Conservation (phyloP, 2,329 filamentous ascomycete species). For the Aotearoamyces nothofagi region DNA sequence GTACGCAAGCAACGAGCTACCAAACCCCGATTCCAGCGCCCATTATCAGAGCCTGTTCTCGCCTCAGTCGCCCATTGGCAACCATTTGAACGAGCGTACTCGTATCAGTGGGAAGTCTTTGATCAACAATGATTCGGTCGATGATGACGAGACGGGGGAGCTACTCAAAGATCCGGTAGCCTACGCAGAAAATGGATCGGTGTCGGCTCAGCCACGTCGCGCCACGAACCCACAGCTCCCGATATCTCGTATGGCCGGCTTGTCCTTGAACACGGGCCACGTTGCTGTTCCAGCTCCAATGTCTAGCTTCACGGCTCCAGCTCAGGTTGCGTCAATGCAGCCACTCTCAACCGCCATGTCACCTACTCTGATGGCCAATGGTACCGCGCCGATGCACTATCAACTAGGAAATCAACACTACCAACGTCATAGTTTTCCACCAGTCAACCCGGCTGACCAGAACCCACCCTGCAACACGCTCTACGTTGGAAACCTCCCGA, state of each 20-base stretch:
- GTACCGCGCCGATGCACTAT: slow-evolving; percentile 29
- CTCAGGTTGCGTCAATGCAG: slow-evolving; percentile 5
- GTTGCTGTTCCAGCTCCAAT: slow-evolving; percentile 21
- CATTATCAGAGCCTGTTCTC: slow-evolving; percentile 53
- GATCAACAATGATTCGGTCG: slow-evolving; percentile 52
- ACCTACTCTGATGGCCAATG: slow-evolving; percentile 34
- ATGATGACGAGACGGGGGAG: slow-evolving; percentile 57
- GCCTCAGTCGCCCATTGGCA: slow-evolving; percentile 58
- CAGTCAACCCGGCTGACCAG: slow-evolving; percentile 86
- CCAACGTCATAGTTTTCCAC: slow-evolving; percentile 56
- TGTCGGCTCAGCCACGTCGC: slow-evolving; percentile 38
- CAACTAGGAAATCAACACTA: slow-evolving; percentile 41
- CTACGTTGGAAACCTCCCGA: slow-evolving; percentile 91
- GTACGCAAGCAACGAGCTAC: slow-evolving; percentile 40
- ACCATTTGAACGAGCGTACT: slow-evolving; percentile 45
- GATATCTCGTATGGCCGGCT: slow-evolving; percentile 47
- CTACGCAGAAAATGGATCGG: slow-evolving; percentile 56
- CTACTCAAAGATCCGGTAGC: slow-evolving; percentile 59
- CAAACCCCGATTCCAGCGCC: slow-evolving; percentile 35
- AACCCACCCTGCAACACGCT: slow-evolving; percentile 96
- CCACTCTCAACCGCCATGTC: slow-evolving; percentile 33
- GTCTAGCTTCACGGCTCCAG: slow-evolving; percentile 11
- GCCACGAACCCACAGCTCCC: slow-evolving; percentile 60
- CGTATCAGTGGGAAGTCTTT: slow-evolving; percentile 53
- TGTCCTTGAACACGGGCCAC: slow-evolving; percentile 58